Percentiles rank a stretch among this genome's conserved stretches.
phyloP scores from a whole-genome alignment of 257 asterid genomes.

The Gentiana macrophylla region DNA sequence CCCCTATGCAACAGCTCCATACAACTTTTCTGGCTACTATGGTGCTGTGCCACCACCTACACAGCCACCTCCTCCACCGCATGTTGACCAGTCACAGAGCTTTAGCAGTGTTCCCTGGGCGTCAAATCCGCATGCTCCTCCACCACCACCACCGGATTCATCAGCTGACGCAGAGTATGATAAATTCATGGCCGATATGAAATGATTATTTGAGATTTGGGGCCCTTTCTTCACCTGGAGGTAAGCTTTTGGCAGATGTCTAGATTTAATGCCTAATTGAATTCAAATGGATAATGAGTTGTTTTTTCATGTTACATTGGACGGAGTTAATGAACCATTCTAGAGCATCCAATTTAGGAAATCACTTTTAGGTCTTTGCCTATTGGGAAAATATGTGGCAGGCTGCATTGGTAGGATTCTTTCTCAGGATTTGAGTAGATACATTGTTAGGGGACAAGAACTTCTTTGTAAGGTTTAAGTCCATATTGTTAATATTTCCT shows the following conservation, averaged over 20 bases:
- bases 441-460: too few species aligned
- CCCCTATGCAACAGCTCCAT: conserved; percentile 54
- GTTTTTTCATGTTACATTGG: too few species aligned
- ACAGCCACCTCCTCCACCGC: conserved; percentile 48
- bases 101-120: conserved; percentile 77
- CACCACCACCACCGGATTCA: conserved; percentile 48
- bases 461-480: too few species aligned
- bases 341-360: too few species aligned
- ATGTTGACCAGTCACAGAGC: conserved; percentile 49
- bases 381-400: too few species aligned
- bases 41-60: conserved; percentile 51
- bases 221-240: conserved; percentile 14
- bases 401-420: too few species aligned
- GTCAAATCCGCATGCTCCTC: conserved; percentile 49
- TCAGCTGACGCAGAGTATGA: conserved; percentile 80
- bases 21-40: conserved; percentile 57
- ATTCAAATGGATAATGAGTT: too few species aligned
- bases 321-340: too few species aligned
- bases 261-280: too few species aligned
- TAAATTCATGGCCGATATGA: conserved; percentile 95
- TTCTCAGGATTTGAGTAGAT: too few species aligned
- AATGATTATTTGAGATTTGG: conserved; percentile 21
- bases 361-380: too few species aligned
- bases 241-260: conserved; percentile 15
- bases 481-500: too few species aligned